Base-by-base conservation (phyloP, 805 yeast genomes). In the Saturnispora sekii region DNA sequence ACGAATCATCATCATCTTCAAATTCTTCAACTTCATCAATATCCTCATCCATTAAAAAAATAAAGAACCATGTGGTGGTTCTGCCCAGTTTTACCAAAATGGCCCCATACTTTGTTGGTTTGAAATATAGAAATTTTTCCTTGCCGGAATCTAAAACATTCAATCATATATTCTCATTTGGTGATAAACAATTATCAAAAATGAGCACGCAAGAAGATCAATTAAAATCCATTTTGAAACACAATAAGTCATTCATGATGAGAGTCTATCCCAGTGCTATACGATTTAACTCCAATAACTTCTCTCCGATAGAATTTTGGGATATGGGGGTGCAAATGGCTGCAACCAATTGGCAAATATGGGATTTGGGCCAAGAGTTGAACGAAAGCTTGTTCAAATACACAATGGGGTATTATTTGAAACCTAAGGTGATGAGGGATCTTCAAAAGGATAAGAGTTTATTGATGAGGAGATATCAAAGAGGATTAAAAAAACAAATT, bases 341-440 rank as follows among this genome's bases (percentile, higher is more conserved):
- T 4, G 97, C 98, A 0, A 81, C 96, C 0, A 93, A 90, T 58
- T 90, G 97, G 97, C 98, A 90, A 62, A 81, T 93, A 0, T 81
- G 77, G 58, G 98, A 93, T 57, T 47, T 78, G 14, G 96, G 97
- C 0, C 90, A 89, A 58, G 96, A 88, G 57, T 56, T 93, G 10
- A 89, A 88, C 59, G 84, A 84, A 50, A 85, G 96, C 3, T 65
- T 88, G 73, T 87, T 90, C 61, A 36, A 40, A 34, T 76, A 76
- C 41, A 61, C 72, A 12, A 65, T 73, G 0, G 99, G 99, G 0
- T 93, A 86, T 57, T 77, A 83, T 7, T 64, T 85, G 40, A 93
- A 93, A 56, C 96, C 97, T 0, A 34, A 59, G 54, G 33, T 66
- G 10, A 40, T 58, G 38, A 48, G 58, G 28, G 31, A 32, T 11